Base-by-base conservation (phyloP, 192 early-diverging fungal species). In the Diversispora eburnea region DNA sequence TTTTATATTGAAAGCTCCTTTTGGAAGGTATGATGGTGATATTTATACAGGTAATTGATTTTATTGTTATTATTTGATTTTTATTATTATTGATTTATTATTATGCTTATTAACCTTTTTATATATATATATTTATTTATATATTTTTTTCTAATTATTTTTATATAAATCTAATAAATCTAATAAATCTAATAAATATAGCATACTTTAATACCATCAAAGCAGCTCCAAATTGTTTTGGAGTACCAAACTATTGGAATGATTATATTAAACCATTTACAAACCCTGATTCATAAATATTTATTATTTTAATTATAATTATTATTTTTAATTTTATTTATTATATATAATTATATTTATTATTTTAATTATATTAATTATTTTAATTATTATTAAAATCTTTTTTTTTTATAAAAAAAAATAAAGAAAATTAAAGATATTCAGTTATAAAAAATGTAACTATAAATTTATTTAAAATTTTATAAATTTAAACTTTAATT, bases 21-120 rank as follows among this genome's bases (percentile, higher is more conserved):
- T 88, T 67, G 87, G 82, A 56, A 84, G 75, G 60, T 84, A 82
- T 55, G 87, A 88, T 70, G 87, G 87, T 6, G 80, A 86, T 70
- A 84, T 86, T 47, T 88, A 88, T 79, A 64, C 79, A 56, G 84
- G 80, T 78, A 81, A 73, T 33, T 19, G 17, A 25, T 12, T 41
- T 41, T 54, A 64, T 5, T 33, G 12, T 22, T 52, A 13, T 68
- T 2, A 43, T 13, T 22, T 17, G 33, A 4, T 43, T 33, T 17
- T 3, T 39, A 43, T 10, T 47, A 12, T 55, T 5, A n/a, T 51
- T 58, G 3, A 15, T 9, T 4, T 17, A 6, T 72, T 64, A 25
- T 72, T 3, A 61, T 22, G 13, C 52, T 45, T 62, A 8, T 17
- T 64, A 15, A 42, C 12, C 3, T 13, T 9, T 12, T 10, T 13